Percentiles rank a stretch among this genome's conserved stretches.
Evolutionary conservation across 2,329 filamentous ascomycete species (phyloP).

Genomic region (Cyphellophora europaea): DNA sequence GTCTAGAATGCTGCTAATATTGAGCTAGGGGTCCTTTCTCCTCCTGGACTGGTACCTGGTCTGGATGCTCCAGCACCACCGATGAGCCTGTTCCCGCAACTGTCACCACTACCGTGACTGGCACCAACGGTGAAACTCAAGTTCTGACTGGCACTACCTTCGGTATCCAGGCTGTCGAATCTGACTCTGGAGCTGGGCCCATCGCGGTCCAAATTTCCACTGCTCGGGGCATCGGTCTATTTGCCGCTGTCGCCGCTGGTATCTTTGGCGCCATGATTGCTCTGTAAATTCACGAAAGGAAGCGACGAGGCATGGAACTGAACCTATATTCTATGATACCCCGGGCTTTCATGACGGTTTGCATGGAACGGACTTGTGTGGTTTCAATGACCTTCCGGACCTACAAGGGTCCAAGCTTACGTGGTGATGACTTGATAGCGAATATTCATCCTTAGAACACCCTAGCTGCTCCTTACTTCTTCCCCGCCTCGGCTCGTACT

Average conservation of each 20-base stretch:
- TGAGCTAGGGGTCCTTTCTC: conserved; percentile 18
- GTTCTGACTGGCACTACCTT: conserved; percentile 21
- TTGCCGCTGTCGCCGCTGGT: conserved; percentile 14
- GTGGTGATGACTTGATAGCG: too few relatives aligned
- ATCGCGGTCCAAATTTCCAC: conserved; percentile 5
- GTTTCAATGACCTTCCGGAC: too few relatives aligned
- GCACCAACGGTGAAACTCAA: conserved; percentile 12
- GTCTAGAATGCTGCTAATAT: too few relatives aligned
- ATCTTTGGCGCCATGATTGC: conserved; percentile 18
- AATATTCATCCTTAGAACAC: too few relatives aligned
- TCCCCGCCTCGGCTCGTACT: too few relatives aligned
- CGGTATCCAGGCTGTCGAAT: conserved; percentile 16
- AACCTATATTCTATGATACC: too few relatives aligned
- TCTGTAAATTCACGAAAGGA: conserved; percentile 14
- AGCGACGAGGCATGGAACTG: too few relatives aligned
- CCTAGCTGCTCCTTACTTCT: too few relatives aligned
- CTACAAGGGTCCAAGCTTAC: too few relatives aligned
- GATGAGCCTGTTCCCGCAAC: conserved; percentile 16
- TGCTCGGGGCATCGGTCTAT: conserved; percentile 11
- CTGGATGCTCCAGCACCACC: conserved; percentile 18
- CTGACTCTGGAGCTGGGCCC: conserved; percentile 8
- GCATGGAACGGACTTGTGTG: too few relatives aligned
- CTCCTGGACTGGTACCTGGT: conserved; percentile 19
- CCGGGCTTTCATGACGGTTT: too few relatives aligned
- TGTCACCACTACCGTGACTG: conserved; percentile 17